These are phyloP conservation scores for Henckelia pumila DNA, from an alignment of 257 asterid species.

Conservation along the genomic window DNA sequence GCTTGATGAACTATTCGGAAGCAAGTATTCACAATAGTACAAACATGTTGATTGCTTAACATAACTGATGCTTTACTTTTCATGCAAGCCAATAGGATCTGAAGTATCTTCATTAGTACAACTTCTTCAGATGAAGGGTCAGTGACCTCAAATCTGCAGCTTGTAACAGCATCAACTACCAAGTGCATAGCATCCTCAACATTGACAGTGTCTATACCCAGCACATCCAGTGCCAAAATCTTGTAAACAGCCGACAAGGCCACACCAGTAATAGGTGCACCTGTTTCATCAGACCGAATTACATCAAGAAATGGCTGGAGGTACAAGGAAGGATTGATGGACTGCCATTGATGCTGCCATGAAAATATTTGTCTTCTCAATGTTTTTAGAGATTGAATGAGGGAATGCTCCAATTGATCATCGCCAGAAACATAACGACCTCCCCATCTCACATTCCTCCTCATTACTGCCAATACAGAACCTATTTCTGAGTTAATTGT, in stretches of 20 bases:
- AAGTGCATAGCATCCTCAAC: constrained; percentile 87
- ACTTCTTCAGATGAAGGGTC: constrained; percentile 98
- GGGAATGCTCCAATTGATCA: constrained; percentile 94
- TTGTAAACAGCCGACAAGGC: constrained; percentile 90
- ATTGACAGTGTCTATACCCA: constrained; percentile 62
- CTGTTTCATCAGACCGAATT: constrained; percentile 92
- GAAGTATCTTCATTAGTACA: constrained; percentile 91
- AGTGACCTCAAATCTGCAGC: constrained; percentile 95
- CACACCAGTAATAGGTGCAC: constrained; percentile 90
- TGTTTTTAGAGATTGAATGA: constrained; percentile 81
- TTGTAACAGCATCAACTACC: constrained; percentile 92
- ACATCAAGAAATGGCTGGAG: constrained; percentile 97
- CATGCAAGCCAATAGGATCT: constrained; percentile 92
- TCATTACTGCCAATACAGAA: constrained; percentile 95
- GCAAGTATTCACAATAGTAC: constrained; percentile 85
- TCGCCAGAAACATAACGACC: constrained; percentile 95
- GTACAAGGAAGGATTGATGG: constrained; percentile 70
- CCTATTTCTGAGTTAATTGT: constrained; percentile 89
- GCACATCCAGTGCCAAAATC: constrained; percentile 79
- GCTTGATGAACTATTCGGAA: constrained; percentile 93
- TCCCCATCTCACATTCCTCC: constrained; percentile 98
- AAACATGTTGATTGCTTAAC: constrained; percentile 92
- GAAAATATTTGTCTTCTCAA: constrained; percentile 74
- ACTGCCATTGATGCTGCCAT: constrained; percentile 83
- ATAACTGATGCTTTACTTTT: constrained; percentile 81